These are phyloP conservation scores for Erucastrum elatum DNA, from an alignment of 345 rosid genomes.

Conservation along the genomic window DNA sequence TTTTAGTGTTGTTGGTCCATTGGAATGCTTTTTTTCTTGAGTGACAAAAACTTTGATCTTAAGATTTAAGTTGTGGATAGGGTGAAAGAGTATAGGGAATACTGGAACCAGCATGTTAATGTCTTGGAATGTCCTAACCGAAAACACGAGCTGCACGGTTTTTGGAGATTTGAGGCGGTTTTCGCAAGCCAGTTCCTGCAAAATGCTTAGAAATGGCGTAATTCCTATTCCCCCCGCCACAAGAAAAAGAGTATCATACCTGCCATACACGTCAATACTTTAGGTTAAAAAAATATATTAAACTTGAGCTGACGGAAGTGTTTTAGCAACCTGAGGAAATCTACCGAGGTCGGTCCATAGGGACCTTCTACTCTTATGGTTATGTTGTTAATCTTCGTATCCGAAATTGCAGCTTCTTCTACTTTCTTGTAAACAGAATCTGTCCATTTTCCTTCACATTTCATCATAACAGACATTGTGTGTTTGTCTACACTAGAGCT, in stretches of 20 bases:
- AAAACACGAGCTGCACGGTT: slow-evolving; percentile 58
- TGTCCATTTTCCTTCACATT: slow-evolving; percentile 74
- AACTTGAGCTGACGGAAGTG: neutral
- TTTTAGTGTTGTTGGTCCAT: slow-evolving; percentile 43
- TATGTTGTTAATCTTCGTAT: slow-evolving; percentile 41
- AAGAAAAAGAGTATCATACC: slow-evolving; percentile 69
- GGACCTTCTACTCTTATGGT: slow-evolving; percentile 75
- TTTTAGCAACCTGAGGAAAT: slow-evolving; percentile 58
- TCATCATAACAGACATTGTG: slow-evolving; percentile 59
- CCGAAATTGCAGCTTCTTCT: slow-evolving; percentile 40
- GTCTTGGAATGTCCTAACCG: slow-evolving; percentile 54
- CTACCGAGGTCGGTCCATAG: slow-evolving; percentile 69
- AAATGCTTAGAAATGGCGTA: slow-evolving; percentile 76
- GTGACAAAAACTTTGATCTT: slow-evolving; percentile 68
- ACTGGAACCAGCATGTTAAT: slow-evolving; percentile 59
- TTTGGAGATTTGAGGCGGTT: slow-evolving; percentile 45
- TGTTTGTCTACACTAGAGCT: slow-evolving; percentile 55
- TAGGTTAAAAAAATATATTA: neutral
- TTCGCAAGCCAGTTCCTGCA: slow-evolving; percentile 56
- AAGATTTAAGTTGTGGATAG: slow-evolving; percentile 43
- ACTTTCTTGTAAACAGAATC: slow-evolving; percentile 53
- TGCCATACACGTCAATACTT: slow-evolving; percentile 30
- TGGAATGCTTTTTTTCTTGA: slow-evolving; percentile 45
- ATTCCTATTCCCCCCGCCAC: slow-evolving; percentile 87
- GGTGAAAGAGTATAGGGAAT: slow-evolving; percentile 49